These are phyloP conservation scores for Solanum chmielewskii DNA, from an alignment of 257 asterid species.

Conservation along the genomic window DNA sequence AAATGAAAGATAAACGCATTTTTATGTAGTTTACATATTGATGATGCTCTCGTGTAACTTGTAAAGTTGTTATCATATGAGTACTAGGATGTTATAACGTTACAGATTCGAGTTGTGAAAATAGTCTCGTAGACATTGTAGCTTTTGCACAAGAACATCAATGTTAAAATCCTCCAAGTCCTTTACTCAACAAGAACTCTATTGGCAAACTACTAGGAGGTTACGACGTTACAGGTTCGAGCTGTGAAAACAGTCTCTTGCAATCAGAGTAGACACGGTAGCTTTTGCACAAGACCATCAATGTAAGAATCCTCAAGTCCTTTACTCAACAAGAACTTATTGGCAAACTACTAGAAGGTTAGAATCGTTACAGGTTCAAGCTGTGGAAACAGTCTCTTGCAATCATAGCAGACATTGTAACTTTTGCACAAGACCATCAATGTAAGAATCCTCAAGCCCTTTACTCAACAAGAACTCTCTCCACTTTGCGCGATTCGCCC, in stretches of 20 bases:
- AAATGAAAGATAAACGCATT: not conserved
- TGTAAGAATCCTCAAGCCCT: constrained; percentile 11
- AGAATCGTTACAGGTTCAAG: too few species aligned
- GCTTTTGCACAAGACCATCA: constrained; percentile 3
- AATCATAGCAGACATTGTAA: not conserved
- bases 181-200: constrained; percentile 8
- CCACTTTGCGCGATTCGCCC: constrained; percentile 13
- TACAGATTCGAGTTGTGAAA: not conserved
- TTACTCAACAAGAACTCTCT: constrained; percentile 8
- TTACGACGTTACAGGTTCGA: not conserved
- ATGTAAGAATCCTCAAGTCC: constrained; percentile 11
- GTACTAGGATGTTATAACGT: rapidly evolving
- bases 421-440: constrained; percentile 4
- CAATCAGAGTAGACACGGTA: not conserved
- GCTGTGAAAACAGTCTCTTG: too few species aligned
- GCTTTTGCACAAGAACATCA: constrained; percentile 3
- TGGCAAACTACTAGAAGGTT: too few species aligned
- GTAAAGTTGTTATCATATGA: not conserved
- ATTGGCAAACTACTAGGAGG: not conserved
- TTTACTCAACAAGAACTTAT: constrained; percentile 2
- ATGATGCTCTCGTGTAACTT: not conserved
- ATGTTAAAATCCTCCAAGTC: constrained; percentile 4
- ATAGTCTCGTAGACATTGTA: not conserved
- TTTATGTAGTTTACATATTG: not conserved
- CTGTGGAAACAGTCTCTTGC: too few species aligned